Conservation (phyloP, 768 basidiomycete genomes). For the Pisolithus tinctorius region DNA sequence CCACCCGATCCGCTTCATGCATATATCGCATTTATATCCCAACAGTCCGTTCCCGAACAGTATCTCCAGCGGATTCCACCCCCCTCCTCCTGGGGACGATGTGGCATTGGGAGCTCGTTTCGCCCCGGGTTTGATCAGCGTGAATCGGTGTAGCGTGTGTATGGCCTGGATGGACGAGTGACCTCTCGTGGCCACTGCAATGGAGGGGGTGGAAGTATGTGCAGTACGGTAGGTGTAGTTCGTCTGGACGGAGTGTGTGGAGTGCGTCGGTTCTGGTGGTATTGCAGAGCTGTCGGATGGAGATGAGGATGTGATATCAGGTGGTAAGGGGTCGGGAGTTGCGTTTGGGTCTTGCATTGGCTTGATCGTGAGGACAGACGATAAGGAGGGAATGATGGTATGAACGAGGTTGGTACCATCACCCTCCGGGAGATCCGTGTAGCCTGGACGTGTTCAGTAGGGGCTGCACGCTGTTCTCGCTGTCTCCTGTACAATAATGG, state of each 20-base stretch:
- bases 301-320: constrained; percentile 24
- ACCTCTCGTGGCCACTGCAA: constrained; percentile 68
- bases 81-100: constrained; percentile 27
- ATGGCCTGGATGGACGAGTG: constrained; percentile 59
- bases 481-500: constrained; percentile 21
- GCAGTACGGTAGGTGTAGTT: constrained; percentile 56
- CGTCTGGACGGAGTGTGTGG: constrained; percentile 46
- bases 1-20: no score
- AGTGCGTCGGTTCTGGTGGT: constrained; percentile 33
- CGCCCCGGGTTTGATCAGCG: constrained; percentile 72
- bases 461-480: constrained; percentile 45
- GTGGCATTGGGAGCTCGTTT: constrained; percentile 38
- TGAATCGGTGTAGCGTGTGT: constrained; percentile 76
- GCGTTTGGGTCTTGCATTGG: constrained; percentile 47
- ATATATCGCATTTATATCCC: no score
- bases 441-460: constrained; percentile 44
- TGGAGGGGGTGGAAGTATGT: constrained; percentile 39
- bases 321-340: constrained; percentile 34
- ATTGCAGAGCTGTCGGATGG: constrained; percentile 23
- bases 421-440: constrained; percentile 58
- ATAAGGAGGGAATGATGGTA: constrained; percentile 47
- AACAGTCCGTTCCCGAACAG: constrained; percentile 64
- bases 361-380: constrained; percentile 68
- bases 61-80: constrained; percentile 75
- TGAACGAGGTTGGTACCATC: constrained; percentile 35